Percentiles rank a stretch among this genome's conserved stretches.
These are phyloP conservation scores for Cyclanthera cordifolia DNA, from an alignment of 306 rosid species.

Conservation along the genomic window DNA sequence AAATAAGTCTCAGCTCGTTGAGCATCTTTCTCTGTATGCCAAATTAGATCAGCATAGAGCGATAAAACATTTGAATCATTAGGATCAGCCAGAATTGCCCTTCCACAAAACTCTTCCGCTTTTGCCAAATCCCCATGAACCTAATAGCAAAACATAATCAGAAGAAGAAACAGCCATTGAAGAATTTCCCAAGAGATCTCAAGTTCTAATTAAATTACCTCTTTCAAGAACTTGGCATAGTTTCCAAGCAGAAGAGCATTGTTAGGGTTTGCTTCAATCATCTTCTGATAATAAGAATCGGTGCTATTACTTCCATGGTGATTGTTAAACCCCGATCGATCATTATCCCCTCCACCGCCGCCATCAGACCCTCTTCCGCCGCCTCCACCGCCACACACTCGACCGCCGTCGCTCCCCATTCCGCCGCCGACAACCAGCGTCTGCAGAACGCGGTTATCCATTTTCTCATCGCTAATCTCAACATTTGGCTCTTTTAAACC, in stretches of 20 bases:
- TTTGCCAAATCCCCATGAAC: slow-evolving; percentile 49
- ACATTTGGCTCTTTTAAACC: slow-evolving; percentile 17
- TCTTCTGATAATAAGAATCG: slow-evolving; percentile 48
- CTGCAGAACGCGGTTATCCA: slow-evolving; percentile 23
- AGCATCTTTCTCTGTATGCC: slow-evolving; percentile 50
- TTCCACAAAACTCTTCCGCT: slow-evolving; percentile 60
- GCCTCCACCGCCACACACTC: slow-evolving; percentile 16
- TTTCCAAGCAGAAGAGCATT: slow-evolving; percentile 65
- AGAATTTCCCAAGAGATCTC: neutral
- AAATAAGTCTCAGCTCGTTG: slow-evolving; percentile 54
- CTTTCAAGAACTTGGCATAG: slow-evolving; percentile 76
- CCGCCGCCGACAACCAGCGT: slow-evolving; percentile 41
- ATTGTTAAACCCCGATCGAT: slow-evolving; percentile 26
- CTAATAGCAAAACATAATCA: slow-evolving; percentile 21
- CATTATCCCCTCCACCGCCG: slow-evolving; percentile 23
- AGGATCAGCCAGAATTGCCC: slow-evolving; percentile 61
- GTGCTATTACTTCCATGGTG: slow-evolving; percentile 8
- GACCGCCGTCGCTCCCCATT: slow-evolving; percentile 37
- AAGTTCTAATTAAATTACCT: slow-evolving; percentile 27
- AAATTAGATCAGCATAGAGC: slow-evolving; percentile 53
- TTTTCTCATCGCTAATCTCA: slow-evolving; percentile 18
- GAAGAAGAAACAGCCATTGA: neutral
- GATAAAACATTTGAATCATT: slow-evolving; percentile 42
- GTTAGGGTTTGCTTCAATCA: slow-evolving; percentile 66
- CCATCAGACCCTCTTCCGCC: slow-evolving; percentile 26